Percentiles rank a stretch among this genome's conserved stretches.
These are phyloP conservation scores for Cerrena zonata DNA, from an alignment of 1,284 basidiomycete species.

Conservation along the genomic window DNA sequence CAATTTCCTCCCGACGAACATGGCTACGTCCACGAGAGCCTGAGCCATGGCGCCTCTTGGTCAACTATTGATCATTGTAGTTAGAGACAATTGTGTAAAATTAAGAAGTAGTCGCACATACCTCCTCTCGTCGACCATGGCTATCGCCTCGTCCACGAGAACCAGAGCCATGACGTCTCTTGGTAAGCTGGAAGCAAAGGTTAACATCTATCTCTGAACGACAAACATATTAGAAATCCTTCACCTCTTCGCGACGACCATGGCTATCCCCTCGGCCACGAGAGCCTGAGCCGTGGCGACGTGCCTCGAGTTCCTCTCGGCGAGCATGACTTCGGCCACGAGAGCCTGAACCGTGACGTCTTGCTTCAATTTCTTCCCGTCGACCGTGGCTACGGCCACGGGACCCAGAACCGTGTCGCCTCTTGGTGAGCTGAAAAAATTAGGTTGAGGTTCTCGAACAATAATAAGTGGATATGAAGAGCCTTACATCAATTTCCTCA, in stretches of 20 bases:
- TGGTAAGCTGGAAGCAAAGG: not conserved
- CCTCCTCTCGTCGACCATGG: slow-evolving; percentile 7
- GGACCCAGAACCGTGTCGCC: not conserved
- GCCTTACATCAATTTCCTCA: slow-evolving; percentile 1
- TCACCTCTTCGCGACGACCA: no score
- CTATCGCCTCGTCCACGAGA: slow-evolving; percentile 7
- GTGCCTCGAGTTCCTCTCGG: no score
- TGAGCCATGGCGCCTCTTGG: slow-evolving; percentile 18
- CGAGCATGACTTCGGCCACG: no score
- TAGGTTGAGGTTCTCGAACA: no score
- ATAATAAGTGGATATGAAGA: not conserved
- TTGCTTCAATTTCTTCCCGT: slow-evolving; percentile 3
- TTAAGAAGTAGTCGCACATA: not conserved
- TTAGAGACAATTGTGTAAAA: not conserved
- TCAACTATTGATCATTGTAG: slow-evolving; percentile 1
- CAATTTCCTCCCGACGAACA: not conserved
- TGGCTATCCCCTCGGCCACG: slow-evolving; percentile 1
- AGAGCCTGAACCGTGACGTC: slow-evolving; percentile 6
- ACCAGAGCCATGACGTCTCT: not conserved
- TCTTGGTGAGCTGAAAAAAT: not conserved
- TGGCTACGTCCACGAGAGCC: slow-evolving; percentile 12
- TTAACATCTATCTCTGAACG: not conserved
- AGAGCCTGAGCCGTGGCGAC: no score
- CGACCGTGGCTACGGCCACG: not conserved
- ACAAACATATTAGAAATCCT: slow-evolving; percentile 1